A percentile compares a stretch with the other conserved stretches of the same genome.
These are phyloP conservation scores for Irpex sp. DNA, from an alignment of 1,284 basidiomycete genomes.

Conservation along the genomic window DNA sequence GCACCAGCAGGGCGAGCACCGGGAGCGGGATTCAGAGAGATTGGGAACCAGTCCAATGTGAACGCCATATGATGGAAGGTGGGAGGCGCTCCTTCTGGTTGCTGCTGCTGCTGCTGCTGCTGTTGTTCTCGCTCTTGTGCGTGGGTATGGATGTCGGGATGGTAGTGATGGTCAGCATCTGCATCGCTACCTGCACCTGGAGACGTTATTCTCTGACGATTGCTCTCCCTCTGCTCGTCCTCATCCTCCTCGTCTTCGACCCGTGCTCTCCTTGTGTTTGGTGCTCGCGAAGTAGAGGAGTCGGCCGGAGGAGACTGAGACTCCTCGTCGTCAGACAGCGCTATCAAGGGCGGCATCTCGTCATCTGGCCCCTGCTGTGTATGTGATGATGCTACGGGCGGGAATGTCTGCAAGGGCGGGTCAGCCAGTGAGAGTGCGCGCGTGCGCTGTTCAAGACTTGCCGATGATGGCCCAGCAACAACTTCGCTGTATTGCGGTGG, in stretches of 20 bases:
- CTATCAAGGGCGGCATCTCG: not conserved
- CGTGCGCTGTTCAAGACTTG: not conserved
- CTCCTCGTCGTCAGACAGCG: not conserved
- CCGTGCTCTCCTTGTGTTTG: slow-evolving; percentile 17
- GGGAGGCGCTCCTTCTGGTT: slow-evolving; percentile 9
- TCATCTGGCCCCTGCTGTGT: not conserved
- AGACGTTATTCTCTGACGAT: slow-evolving; percentile 25
- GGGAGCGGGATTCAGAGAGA: not conserved
- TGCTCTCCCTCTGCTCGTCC: slow-evolving; percentile 24
- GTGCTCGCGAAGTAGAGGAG: not conserved
- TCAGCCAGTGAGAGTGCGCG: not conserved
- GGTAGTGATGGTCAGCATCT: slow-evolving; percentile 17
- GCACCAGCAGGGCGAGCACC: not conserved
- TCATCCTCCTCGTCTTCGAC: slow-evolving; percentile 28
- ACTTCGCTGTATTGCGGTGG: too few relatives aligned
- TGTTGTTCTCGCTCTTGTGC: slow-evolving; percentile 1
- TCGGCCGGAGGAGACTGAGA: not conserved
- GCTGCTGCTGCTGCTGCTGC: not conserved
- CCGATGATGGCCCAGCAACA: not conserved
- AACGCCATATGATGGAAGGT: slow-evolving; percentile 15
- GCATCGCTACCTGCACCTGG: slow-evolving; percentile 14
- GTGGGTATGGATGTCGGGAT: slow-evolving; percentile 9
- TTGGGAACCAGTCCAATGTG: slow-evolving; percentile 22
- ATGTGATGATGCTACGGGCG: not conserved
- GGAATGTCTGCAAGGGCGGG: not conserved